Conservation (phyloP, 2,329 filamentous ascomycete species). For the Fusarium virguliforme region DNA sequence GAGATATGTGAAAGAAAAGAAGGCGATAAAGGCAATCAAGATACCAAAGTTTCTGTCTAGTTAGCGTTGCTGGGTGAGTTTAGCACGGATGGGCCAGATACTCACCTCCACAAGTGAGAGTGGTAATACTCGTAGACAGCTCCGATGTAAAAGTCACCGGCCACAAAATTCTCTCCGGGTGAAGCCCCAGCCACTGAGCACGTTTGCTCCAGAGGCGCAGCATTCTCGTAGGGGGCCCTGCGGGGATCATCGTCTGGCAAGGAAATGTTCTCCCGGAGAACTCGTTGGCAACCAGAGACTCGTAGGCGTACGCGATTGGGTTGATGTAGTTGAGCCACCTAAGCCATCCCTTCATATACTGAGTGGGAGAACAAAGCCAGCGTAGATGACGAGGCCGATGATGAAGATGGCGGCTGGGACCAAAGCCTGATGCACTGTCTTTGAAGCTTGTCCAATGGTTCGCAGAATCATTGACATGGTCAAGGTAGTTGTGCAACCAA, state of each 20-base stretch:
- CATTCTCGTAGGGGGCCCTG: constrained; percentile 4
- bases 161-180: constrained; percentile 20
- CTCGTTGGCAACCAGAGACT: constrained; percentile 37
- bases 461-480: constrained; percentile 76
- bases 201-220: background rate
- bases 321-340: constrained; percentile 77
- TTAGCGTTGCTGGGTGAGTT: background rate
- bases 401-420: constrained; percentile 40
- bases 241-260: constrained; percentile 15
- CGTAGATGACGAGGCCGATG: constrained; percentile 58
- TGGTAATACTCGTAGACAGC: constrained; percentile 64
- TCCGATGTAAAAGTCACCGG: constrained; percentile 39
- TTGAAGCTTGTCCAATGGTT: constrained; percentile 35
- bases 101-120: constrained; percentile 67
- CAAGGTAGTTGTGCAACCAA: constrained; percentile 68
- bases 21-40: constrained; percentile 33
- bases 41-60: constrained; percentile 45
- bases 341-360: constrained; percentile 29
- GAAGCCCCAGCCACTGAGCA: constrained; percentile 38
- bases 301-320: constrained; percentile 69
- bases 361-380: constrained; percentile 62
- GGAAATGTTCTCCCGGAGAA: constrained; percentile 29
- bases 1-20: constrained; percentile 37
- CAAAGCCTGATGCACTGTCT: constrained; percentile 10
- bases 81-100: background rate